Evolutionary conservation across 345 rosid species (phyloP), one percentile per base, ranked within the genome.

Genomic region (Microthlaspi erraticum): DNA sequence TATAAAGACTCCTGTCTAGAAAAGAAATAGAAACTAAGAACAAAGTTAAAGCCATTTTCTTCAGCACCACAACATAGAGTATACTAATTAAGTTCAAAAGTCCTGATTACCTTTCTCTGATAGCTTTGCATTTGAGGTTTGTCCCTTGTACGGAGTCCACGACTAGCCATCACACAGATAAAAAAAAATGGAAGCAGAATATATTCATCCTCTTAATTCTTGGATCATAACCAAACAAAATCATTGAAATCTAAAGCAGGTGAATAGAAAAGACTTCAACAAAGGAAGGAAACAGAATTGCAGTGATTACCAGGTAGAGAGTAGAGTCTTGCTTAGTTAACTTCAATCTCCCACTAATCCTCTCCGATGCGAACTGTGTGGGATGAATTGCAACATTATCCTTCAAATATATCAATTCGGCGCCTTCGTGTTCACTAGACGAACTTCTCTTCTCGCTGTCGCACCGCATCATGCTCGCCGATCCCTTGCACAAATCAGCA

Each of bases 311-410:
- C 96, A 94, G 66, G 60, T 83, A 86, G 33, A 94, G 91, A 65
- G 87, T 61, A 19, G 85, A 65, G 44, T 83, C 87, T 78, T 91
- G 96, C 81, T 87, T 94, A 61, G 89, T 88, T 58, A 94, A 78
- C 90, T 82, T 94, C 77, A 94, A 83, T 68, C 97, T 73, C 45
- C 99, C 99, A 64, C 97, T 82, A 68, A 94, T 89, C 82, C 97
- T 81, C 86, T 91, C 96, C 11, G 92, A 88, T 44, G 89, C 93
- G 70, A 78, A 82, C 85, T 88, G 99, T 65, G 92, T 84, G 11
- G 98, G 97, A 81, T 94, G 97, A 75, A 94, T 91, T 7, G 99
- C 68, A 14, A 94, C 97, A 37, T 91, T 89, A 66, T 89, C 98
- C 63, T 91, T 91, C 71, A 29, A 4, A 78, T 81, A 91, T 7